Evolutionary conservation across 169 alveolate genomes (phyloP), one percentile per base, ranked within the genome.

Genomic region (Plasmodium billcollinsi): DNA sequence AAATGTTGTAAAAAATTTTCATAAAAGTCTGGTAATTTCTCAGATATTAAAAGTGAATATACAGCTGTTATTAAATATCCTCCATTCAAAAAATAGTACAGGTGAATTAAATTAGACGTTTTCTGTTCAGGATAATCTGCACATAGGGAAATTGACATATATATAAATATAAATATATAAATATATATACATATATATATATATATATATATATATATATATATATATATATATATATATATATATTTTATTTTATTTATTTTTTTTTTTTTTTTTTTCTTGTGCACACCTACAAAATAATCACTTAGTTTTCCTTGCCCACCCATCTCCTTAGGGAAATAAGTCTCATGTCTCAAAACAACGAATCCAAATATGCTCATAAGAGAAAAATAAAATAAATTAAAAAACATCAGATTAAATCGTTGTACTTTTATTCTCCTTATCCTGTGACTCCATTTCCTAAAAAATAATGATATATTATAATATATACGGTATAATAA

Each of bases 371-470:
- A 70, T 6, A 58, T 26, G 12, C 89, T 78, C 11, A 78, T 66
- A 11, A 78, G 59, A 12, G 89, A 65, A 58, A 78, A 78, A 47
- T 78, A 78, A 65, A 78, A 65, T 49, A 78, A 49, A 11, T 78
- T 78, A 43, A 78, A 78, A 52, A 78, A 78, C 89, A 78, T 78
- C 39, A 78, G 39, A 50, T 78, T 78, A 21, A 78, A 78, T 45
- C 89, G 24, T 39, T 47, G 97, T 93, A 97, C 92, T 89, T 96
- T 96, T 67, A 95, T 95, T 98, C 96, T 96, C 47, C 97, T 91
- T 24, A 97, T 93, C 86, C 97, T 96, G 2, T 98, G 98, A 18
- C 96, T 97, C 54, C 95, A 89, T 85, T 97, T 98, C n/a, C 96
- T 96, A 33, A 95, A 92, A 62, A 93, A 92, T 45, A 65, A 9